These are phyloP conservation scores for Triangularia verruculosa DNA, from an alignment of 2,329 filamentous ascomycete genomes.

Conservation along the genomic window DNA sequence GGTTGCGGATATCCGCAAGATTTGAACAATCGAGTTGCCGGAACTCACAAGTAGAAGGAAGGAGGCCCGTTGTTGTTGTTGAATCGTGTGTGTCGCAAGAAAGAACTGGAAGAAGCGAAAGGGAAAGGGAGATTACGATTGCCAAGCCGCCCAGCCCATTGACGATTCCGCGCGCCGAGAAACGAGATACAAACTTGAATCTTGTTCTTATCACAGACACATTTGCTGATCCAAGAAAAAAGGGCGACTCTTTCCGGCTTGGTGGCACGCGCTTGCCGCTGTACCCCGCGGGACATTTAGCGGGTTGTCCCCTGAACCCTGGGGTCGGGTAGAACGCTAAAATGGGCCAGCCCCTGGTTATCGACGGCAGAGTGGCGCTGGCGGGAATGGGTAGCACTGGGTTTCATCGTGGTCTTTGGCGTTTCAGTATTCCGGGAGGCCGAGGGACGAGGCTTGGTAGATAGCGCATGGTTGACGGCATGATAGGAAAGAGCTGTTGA, in stretches of 20 bases:
- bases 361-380: conserved; percentile 19
- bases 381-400: conserved; percentile 3
- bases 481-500: neutral
- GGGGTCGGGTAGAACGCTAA: neutral
- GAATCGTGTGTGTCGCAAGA: neutral
- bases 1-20: neutral
- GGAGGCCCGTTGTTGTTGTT: too few species aligned
- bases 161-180: neutral
- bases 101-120: neutral
- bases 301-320: neutral
- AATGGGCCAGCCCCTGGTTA: neutral
- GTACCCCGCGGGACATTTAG: neutral
- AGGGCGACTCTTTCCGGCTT: neutral
- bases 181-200: too few species aligned
- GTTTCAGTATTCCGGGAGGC: conserved; percentile 22
- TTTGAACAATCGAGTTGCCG: neutral
- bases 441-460: neutral
- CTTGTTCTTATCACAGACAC: neutral
- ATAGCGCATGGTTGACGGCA: neutral
- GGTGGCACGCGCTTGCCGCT: neutral
- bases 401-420: conserved; percentile 22
- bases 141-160: neutral
- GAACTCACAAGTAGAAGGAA: neutral
- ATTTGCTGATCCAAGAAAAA: neutral
- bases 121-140: neutral